A percentile compares a stretch with the other conserved stretches of the same genome.
Conservation (phyloP, 139 green algal genomes). For the Edaphochlamys debaryana region DNA sequence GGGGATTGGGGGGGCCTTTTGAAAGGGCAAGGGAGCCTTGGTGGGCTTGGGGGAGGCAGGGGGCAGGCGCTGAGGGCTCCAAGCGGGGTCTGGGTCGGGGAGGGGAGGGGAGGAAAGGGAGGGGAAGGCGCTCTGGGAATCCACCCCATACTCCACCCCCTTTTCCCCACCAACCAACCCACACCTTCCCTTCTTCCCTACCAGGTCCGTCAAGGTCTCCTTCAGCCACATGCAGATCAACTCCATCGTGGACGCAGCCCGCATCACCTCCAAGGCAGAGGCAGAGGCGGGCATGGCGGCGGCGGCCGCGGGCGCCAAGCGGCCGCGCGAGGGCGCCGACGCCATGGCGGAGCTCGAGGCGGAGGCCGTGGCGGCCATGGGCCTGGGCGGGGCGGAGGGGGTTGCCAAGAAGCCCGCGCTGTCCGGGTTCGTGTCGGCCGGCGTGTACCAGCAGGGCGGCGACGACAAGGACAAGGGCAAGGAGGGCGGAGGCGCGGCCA, state of each 20-base stretch:
- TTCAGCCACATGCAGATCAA: conserved; percentile 80
- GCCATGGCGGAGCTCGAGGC: conserved; percentile 88
- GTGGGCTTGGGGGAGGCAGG: too few species aligned
- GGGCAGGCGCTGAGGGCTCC: too few species aligned
- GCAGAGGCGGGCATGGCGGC: conserved; percentile 5
- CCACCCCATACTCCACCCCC: too few species aligned
- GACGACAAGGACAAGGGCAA: conserved; percentile 13
- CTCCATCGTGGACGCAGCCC: conserved; percentile 45
- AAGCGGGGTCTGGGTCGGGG: too few species aligned
- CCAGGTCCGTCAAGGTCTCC: conserved; percentile 73
- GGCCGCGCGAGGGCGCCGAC: conserved; percentile 51
- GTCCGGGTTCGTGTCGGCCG: conserved; percentile 85
- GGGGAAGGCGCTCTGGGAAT: too few species aligned
- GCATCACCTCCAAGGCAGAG: conserved; percentile 30
- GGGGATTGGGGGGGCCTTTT: too few species aligned
- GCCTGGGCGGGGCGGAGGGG: conserved; percentile 11
- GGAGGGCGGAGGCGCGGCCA: conserved; percentile 11
- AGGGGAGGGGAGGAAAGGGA: too few species aligned
- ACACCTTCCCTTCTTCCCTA: not conserved
- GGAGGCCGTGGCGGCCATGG: conserved; percentile 42
- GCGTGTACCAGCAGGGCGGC: conserved; percentile 74
- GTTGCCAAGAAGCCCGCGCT: conserved; percentile 54
- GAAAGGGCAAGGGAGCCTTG: too few species aligned
- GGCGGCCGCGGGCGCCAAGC: conserved; percentile 22
- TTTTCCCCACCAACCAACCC: too few species aligned